Evolutionary conservation across 176 grass and related monocot species (phyloP), one percentile per base, ranked within the genome.

Genomic region (Dactylis glomerata): DNA sequence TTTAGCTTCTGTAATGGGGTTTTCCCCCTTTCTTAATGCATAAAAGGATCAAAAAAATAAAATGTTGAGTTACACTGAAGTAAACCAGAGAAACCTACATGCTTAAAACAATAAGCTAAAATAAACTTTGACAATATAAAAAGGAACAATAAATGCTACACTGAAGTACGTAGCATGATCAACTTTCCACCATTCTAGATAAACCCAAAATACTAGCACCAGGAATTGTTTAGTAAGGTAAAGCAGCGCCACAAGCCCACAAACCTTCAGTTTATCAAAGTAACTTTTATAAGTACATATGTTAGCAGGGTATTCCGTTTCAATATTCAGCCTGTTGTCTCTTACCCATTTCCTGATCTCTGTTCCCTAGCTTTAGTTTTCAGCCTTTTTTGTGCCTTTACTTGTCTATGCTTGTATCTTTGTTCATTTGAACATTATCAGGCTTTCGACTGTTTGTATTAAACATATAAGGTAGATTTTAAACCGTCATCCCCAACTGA

Each of bases 21-120:
- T n/a, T n/a, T n/a, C n/a, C n/a, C n/a, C n/a, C n/a, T n/a, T n/a
- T n/a, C n/a, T n/a, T n/a, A n/a, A n/a, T n/a, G n/a, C n/a, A n/a
- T n/a, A n/a, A n/a, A n/a, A n/a, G n/a, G n/a, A n/a, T n/a, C n/a
- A n/a, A n/a, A n/a, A n/a, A n/a, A n/a, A n/a, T n/a, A n/a, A n/a
- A n/a, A n/a, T n/a, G n/a, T n/a, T n/a, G n/a, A n/a, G n/a, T n/a
- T n/a, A n/a, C n/a, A n/a, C n/a, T n/a, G 37, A 16, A 68, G 22
- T 81, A 68, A 81, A 70, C 61, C 37, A 9, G 40, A 42, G 0
- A 37, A 63, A 65, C 40, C 8, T 22, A 58, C 16, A 55, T n/a
- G 63, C 6, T 56, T 33, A 61, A 78, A 10, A 80, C 57, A n/a
- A n/a, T 74, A 80, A 67, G 55, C 10, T 56, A 78, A 57, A 87